Evolutionary conservation across 2,329 filamentous ascomycete genomes (phyloP).

Genomic region (Meredithiella fracta): DNA sequence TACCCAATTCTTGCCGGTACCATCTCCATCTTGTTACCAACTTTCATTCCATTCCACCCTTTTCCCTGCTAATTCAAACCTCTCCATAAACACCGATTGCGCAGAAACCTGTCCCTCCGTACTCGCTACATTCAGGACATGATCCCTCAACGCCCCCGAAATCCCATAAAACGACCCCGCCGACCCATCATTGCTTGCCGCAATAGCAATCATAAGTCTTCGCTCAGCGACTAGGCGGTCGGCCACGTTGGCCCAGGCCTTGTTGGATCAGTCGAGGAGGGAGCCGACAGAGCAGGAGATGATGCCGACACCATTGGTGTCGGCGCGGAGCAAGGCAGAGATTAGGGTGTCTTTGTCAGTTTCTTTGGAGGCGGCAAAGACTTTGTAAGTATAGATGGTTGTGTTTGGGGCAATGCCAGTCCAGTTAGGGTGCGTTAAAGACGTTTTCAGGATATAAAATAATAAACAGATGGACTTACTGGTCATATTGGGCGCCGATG

Average conservation of each 20-base stretch:
- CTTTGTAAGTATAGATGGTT: conserved; percentile 15
- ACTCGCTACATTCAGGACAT: conserved; percentile 30
- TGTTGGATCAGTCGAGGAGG: conserved; percentile 25
- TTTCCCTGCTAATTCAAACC: not conserved
- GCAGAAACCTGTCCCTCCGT: conserved; percentile 17
- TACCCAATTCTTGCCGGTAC: conserved; percentile 7
- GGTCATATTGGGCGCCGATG: conserved; percentile 14
- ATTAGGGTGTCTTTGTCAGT: conserved; percentile 21
- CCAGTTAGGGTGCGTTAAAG: too few species aligned
- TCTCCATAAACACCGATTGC: conserved; percentile 6
- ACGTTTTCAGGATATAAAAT: too few species aligned
- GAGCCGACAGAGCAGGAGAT: conserved; percentile 27
- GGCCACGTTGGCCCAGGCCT: conserved; percentile 28
- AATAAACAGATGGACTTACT: too few species aligned
- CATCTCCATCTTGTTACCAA: not conserved
- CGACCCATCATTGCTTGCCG: conserved; percentile 35
- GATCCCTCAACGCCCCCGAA: conserved; percentile 25
- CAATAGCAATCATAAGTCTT: conserved; percentile 33
- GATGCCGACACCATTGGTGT: conserved; percentile 24
- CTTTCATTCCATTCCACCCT: too few species aligned
- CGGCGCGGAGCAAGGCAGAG: conserved; percentile 23
- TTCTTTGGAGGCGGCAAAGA: conserved; percentile 30
- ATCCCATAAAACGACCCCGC: conserved; percentile 31
- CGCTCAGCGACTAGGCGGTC: conserved; percentile 26
- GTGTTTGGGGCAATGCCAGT: conserved; percentile 18